These are phyloP conservation scores for Coffea eugenioides DNA, from an alignment of 257 asterid genomes.

Conservation along the genomic window DNA sequence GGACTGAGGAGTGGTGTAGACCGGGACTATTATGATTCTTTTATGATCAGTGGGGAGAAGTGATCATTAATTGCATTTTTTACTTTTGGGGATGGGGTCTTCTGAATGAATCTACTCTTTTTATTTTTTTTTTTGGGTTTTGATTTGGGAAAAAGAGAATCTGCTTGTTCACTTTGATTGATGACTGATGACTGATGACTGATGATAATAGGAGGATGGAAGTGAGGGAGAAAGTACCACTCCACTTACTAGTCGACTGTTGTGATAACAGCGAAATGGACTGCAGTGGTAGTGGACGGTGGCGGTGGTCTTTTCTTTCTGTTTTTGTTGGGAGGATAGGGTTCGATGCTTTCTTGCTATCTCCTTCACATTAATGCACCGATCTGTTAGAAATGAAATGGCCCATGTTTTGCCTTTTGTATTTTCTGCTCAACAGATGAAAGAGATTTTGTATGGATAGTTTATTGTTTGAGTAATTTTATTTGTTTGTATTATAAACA, in stretches of 20 bases:
- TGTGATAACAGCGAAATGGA: neutral
- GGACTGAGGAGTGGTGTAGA: neutral
- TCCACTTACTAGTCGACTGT: neutral
- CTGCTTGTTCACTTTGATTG: neutral
- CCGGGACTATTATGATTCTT: neutral
- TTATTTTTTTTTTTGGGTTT: neutral
- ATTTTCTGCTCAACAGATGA: too few species aligned
- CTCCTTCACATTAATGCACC: neutral
- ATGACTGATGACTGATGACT: neutral
- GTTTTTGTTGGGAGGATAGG: neutral
- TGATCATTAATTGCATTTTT: constrained; percentile 20
- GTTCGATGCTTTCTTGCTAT: neutral
- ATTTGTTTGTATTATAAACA: too few species aligned
- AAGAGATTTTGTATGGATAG: too few species aligned
- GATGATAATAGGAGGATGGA: neutral
- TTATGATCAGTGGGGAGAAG: constrained; percentile 3
- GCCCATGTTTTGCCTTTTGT: neutral
- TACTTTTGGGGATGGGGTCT: neutral
- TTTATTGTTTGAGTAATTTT: too few species aligned
- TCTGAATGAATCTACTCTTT: neutral
- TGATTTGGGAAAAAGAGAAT: neutral
- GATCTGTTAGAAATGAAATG: neutral
- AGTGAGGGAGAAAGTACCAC: too few species aligned
- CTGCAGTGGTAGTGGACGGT: neutral
- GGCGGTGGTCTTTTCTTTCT: neutral